Conservation (phyloP, 345 rosid genomes). For the Corymbia maculata region DNA sequence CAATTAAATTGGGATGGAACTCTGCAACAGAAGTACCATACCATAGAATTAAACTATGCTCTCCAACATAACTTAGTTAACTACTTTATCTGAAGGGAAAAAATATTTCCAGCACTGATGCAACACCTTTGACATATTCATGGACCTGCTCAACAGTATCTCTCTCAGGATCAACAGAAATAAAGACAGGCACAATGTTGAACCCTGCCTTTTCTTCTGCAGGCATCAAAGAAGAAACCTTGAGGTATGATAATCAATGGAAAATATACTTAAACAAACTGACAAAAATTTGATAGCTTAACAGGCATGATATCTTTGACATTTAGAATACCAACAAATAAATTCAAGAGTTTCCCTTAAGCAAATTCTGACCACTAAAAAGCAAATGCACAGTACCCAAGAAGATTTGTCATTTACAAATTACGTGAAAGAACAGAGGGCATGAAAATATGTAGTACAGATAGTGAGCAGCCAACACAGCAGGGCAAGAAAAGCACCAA, state of each 20-base stretch:
- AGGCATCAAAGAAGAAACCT: background rate
- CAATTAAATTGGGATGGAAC: constrained; percentile 81
- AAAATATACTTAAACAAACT: background rate
- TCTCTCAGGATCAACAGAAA: constrained; percentile 96
- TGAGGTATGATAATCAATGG: background rate
- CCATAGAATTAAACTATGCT: background rate
- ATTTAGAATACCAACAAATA: background rate
- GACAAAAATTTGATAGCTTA: background rate
- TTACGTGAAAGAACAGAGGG: background rate
- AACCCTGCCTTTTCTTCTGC: constrained; percentile 68
- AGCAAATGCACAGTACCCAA: background rate
- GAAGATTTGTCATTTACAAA: background rate
- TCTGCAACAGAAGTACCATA: constrained; percentile 26
- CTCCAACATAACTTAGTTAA: background rate
- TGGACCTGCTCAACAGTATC: constrained; percentile 88
- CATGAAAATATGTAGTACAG: background rate
- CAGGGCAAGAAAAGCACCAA: background rate
- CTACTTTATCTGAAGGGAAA: background rate
- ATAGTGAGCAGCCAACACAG: background rate
- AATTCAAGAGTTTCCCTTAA: background rate
- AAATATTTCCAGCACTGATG: background rate
- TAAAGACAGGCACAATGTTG: constrained; percentile 73
- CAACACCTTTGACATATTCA: constrained; percentile 84
- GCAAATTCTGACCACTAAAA: background rate
- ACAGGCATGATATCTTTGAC: background rate